Evolutionary conservation across 345 rosid species (phyloP), one percentile per base, ranked within the genome.

Genomic region (Arabidopsis suecica): DNA sequence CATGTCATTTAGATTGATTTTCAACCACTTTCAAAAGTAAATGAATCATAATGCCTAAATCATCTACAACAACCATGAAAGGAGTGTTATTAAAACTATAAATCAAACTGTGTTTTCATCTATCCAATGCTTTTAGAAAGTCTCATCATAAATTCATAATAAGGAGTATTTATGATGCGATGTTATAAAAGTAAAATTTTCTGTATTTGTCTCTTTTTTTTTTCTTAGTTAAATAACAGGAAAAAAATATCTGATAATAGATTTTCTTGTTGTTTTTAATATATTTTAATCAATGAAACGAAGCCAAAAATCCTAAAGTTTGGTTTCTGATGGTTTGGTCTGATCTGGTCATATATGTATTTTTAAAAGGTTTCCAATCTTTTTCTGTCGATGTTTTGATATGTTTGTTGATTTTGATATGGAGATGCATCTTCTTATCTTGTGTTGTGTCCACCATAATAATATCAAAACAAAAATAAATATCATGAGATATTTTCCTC

Each of bases 401-500:
- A 48, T 37, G 40, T 14, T 23, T 22, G 18, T 10, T 55, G 66
- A 71, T 77, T 71, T 77, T 13, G 76, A 77, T 63, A 71, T 77
- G 4, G 41, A 71, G 57, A 57, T 72, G 57, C 57, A 65, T 65
- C 8, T 44, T 63, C 73, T 78, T 72, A 67, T 66, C 78, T 72
- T 28, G 32, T 28, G 4, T 28, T 4, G 41, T 51, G 44, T 18
- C 78, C 81, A 67, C 70, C 75, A 62, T 9, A 33, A 36, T 36
- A 37, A 16, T 61, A 40, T 11, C 13, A 65, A 67, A 36, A 48
- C 14, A 34, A 41, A 28, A 45, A 30, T 8, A 73, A 61, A 64
- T 50, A 60, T 65, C 65, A 4, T 0, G 7, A 16, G 80, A 77
- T 65, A 58, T 73, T 76, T 57, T 73, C 62, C 5, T 10, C 0